phyloP scores from a whole-genome alignment of 2,329 filamentous ascomycete species.

The Fusarium caatingaense region DNA sequence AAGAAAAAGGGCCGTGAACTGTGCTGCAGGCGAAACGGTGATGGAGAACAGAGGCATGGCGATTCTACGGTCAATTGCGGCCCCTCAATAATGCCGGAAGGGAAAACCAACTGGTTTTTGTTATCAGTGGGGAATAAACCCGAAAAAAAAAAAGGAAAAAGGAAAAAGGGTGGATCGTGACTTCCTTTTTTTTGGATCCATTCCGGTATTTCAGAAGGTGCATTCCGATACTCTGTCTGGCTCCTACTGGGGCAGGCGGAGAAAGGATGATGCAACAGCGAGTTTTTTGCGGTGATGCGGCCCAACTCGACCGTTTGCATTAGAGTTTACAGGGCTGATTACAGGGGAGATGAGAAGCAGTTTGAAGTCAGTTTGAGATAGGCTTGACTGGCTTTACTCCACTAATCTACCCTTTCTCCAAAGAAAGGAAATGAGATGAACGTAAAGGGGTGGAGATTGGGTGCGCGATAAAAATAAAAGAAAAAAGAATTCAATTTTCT shows the following conservation, averaged over 20 bases:
- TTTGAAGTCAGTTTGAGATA: constrained; percentile 12
- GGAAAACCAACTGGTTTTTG: constrained; percentile 1
- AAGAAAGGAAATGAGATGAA: background rate
- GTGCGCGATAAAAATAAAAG: background rate
- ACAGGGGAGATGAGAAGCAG: constrained; percentile 6
- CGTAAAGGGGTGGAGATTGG: background rate
- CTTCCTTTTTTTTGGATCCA: constrained; percentile 20
- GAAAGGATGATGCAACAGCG: constrained; percentile 29
- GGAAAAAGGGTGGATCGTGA: constrained; percentile 4
- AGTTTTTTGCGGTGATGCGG: constrained; percentile 27
- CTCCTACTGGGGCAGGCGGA: constrained; percentile 10
- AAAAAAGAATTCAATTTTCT: background rate
- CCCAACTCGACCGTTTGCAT: constrained; percentile 28
- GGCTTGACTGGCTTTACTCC: background rate
- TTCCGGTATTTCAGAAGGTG: background rate
- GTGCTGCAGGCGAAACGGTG: constrained; percentile 7
- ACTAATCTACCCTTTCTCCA: background rate
- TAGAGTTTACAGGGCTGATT: constrained; percentile 35
- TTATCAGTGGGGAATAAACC: constrained; percentile 28
- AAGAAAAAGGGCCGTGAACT: constrained; percentile 18
- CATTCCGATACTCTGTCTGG: constrained; percentile 14
- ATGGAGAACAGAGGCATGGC: constrained; percentile 1
- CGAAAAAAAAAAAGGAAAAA: background rate
- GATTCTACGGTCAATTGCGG: too few relatives aligned
- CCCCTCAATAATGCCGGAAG: constrained; percentile 8